Percentiles rank a stretch among this genome's conserved stretches.
Conservation (phyloP, 108 stramenopile species). For the Nitzschia putrida region DNA sequence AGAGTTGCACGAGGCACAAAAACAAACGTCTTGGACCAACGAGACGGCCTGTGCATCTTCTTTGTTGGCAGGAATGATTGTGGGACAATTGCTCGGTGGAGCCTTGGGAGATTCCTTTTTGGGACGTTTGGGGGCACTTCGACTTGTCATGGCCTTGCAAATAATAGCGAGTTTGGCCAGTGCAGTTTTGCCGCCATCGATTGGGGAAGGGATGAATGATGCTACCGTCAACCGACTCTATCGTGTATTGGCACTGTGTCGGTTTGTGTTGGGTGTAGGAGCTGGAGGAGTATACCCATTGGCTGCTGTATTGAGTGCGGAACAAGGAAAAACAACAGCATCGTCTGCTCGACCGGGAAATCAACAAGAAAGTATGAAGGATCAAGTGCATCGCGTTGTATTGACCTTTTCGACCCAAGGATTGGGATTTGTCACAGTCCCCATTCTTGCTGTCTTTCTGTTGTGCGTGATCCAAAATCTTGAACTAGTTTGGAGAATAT, state of each 20-base stretch:
- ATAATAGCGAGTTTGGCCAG: constrained; percentile 67
- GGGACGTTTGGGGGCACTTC: constrained; percentile 65
- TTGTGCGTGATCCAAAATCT: constrained; percentile 44
- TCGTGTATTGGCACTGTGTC: constrained; percentile 55
- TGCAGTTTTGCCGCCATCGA: constrained; percentile 29
- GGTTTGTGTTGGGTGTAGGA: constrained; percentile 80
- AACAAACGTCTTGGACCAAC: background rate
- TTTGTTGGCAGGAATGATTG: constrained; percentile 84
- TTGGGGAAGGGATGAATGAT: constrained; percentile 5
- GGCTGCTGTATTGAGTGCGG: constrained; percentile 83
- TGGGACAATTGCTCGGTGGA: constrained; percentile 85
- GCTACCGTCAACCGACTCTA: constrained; percentile 16
- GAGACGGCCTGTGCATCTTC: constrained; percentile 57
- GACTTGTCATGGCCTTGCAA: constrained; percentile 76
- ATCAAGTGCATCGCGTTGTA: constrained; percentile 58
- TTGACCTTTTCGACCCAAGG: constrained; percentile 83
- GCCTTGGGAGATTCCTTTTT: constrained; percentile 71
- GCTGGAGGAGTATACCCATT: constrained; percentile 87
- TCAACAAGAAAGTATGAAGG: background rate
- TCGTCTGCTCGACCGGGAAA: background rate
- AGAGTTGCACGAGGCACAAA: background rate
- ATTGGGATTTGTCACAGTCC: constrained; percentile 69
- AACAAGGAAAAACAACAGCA: constrained; percentile 31
- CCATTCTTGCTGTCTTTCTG: constrained; percentile 50
- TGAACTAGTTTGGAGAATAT: constrained; percentile 69